Percentiles rank a stretch among this genome's conserved stretches.
These are phyloP conservation scores for Aaosphaeria arxii DNA, from an alignment of 2,329 filamentous ascomycete species.

Conservation along the genomic window DNA sequence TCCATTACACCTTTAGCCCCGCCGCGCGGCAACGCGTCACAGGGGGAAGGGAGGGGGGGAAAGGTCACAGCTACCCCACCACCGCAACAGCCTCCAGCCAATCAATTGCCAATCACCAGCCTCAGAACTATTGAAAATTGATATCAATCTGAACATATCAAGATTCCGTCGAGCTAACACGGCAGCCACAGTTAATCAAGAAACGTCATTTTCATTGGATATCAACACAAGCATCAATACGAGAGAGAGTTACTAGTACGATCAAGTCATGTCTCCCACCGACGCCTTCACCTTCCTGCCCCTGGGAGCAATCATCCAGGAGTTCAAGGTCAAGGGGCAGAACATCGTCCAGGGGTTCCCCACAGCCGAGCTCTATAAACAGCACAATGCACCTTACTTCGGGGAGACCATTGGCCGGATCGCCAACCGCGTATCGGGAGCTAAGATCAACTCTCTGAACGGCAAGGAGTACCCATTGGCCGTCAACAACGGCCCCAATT, in stretches of 20 bases:
- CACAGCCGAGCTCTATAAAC: slow-evolving; percentile 68
- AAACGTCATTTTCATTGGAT: too few species aligned
- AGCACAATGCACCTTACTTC: slow-evolving; percentile 76
- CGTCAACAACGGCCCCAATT: slow-evolving; percentile 75
- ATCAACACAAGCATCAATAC: neutral
- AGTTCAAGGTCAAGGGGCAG: slow-evolving; percentile 70
- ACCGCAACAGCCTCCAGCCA: too few species aligned
- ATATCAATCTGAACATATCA: too few species aligned
- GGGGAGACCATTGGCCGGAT: slow-evolving; percentile 87
- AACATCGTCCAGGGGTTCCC: slow-evolving; percentile 92
- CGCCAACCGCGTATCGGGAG: slow-evolving; percentile 76
- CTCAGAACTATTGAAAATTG: too few species aligned
- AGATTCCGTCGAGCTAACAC: too few species aligned
- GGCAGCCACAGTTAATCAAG: too few species aligned
- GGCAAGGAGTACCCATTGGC: slow-evolving; percentile 65
- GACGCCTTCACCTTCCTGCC: slow-evolving; percentile 61
- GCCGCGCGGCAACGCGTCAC: too few species aligned
- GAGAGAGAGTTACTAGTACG: neutral
- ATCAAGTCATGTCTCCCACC: slow-evolving; percentile 23
- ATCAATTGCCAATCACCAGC: too few species aligned
- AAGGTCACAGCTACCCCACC: too few species aligned
- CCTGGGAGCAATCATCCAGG: slow-evolving; percentile 76
- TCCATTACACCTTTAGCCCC: too few species aligned
- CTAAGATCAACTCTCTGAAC: slow-evolving; percentile 71
- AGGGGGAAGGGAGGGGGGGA: too few species aligned